Conservation (phyloP, 768 basidiomycete species). For the Mrakia gelida region DNA sequence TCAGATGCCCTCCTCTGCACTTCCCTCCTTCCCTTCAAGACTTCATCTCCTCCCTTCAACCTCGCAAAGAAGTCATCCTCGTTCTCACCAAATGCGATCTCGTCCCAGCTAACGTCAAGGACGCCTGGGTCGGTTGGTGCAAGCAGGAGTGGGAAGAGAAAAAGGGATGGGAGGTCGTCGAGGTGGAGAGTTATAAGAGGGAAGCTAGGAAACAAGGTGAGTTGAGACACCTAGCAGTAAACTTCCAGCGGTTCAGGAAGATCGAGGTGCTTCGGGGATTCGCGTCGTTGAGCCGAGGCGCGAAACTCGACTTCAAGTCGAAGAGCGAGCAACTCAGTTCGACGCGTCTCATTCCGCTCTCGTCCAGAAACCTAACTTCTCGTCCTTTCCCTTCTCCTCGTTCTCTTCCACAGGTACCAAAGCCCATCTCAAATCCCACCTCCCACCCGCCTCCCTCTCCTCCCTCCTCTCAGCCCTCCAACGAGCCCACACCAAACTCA, state of each 20-base stretch:
- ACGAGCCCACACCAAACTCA: constrained; percentile 61
- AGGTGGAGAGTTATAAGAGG: constrained; percentile 24
- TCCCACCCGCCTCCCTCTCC: constrained; percentile 62
- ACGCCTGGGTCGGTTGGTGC: constrained; percentile 49
- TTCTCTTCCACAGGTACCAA: constrained; percentile 35
- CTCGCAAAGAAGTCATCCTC: constrained; percentile 30
- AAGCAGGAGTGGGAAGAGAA: constrained; percentile 38
- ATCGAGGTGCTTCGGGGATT: no score
- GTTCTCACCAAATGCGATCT: constrained; percentile 33
- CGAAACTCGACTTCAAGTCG: neutral
- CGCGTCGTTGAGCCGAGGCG: no score
- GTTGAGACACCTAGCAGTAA: neutral
- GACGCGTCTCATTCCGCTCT: neutral
- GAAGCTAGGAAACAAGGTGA: constrained; percentile 29
- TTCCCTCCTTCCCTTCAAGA: constrained; percentile 32
- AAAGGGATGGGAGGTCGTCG: constrained; percentile 30
- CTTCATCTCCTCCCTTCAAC: constrained; percentile 25
- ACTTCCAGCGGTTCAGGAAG: no score
- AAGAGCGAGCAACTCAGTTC: neutral
- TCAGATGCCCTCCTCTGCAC: constrained; percentile 31
- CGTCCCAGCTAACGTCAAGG: constrained; percentile 53
- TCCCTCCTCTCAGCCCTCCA: constrained; percentile 63
- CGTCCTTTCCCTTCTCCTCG: neutral
- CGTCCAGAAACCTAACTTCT: neutral
- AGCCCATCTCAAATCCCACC: constrained; percentile 54